phyloP scores from a whole-genome alignment of 1,139 yeast genomes.

The Zygosaccharomyces pseudobailii region DNA sequence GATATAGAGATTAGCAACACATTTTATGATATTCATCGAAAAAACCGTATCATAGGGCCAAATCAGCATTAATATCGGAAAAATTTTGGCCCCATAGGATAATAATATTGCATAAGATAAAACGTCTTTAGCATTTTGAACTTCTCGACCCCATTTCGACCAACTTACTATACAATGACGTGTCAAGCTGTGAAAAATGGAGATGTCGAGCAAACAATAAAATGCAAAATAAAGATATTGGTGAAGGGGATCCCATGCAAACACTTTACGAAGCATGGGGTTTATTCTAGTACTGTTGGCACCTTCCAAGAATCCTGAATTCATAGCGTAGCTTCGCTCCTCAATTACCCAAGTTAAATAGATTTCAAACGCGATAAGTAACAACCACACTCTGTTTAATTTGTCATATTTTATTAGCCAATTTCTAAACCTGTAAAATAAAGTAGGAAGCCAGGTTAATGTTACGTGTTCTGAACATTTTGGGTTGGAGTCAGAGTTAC shows the following conservation, averaged over 20 bases:
- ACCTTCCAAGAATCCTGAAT: not conserved
- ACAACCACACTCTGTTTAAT: constrained; percentile 48
- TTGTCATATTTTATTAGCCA: constrained; percentile 31
- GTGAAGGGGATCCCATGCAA: constrained; percentile 42
- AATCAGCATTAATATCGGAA: constrained; percentile 90
- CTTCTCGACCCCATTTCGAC: constrained; percentile 41
- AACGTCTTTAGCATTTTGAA: constrained; percentile 20
- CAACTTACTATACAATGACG: constrained; percentile 39
- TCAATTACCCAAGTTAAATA: constrained; percentile 89
- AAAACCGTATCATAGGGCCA: constrained; percentile 91
- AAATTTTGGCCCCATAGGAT: constrained; percentile 72
- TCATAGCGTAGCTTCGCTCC: constrained; percentile 46
- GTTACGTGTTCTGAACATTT: constrained; percentile 1
- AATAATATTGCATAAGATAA: constrained; percentile 66
- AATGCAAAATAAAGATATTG: constrained; percentile 68
- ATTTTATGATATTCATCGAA: constrained; percentile 55
- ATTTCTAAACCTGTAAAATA: constrained; percentile 7
- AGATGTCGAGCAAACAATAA: constrained; percentile 57
- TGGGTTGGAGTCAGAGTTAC: constrained; percentile 12
- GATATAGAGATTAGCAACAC: constrained; percentile 57
- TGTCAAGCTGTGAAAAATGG: constrained; percentile 48
- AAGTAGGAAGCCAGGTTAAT: constrained; percentile 1
- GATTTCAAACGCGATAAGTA: constrained; percentile 80
- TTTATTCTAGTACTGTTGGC: not conserved
- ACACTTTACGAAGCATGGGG: constrained; percentile 37